Evolutionary conservation across 176 grass and related monocot genomes (phyloP), one percentile per base, ranked within the genome.

Genomic region (Avena eriantha): DNA sequence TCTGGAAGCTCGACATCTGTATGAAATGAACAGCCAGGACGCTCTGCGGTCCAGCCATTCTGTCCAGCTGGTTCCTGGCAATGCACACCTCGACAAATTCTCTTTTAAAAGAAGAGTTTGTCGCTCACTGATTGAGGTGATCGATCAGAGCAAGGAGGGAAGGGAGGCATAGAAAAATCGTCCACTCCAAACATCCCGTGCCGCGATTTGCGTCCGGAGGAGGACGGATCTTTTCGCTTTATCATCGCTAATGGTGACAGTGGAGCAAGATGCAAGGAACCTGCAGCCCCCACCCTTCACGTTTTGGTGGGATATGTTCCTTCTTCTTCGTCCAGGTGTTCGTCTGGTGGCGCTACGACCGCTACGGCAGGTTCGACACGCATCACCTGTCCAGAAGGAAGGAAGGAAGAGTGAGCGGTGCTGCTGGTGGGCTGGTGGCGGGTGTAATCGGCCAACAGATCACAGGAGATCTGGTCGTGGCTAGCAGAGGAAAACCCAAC

Each of bases 301-400:
- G 26, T 21, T 66, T 36, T 45, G 74, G 74, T 66, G 31, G 45
- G 23, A 48, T 8, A 6, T 31, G 36, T 68, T 81, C 26, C 1
- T 53, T 19, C 13, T 63, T 81, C 43, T 10, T 68, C 22, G 46
- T 50, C 74, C 83, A 78, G 61, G 74, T 85, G 74, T 85, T 51
- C 7, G 60, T 18, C 17, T 11, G 49, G 74, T 77, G 74, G 46
- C 61, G 29, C 48, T 1, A 26, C 47, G 34, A 45, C 22, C n/a
- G 10, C 1, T 0, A 7, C 48, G 8, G 64, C 31, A 82, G 48
- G 29, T 10, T 77, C 45, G 45, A 23, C 45, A 76, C 82, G 22
- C 71, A 75, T 73, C 70, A 2, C 11, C 13, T 3, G 4, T 71
- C 26, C 14, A 57, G 36, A 84, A 60, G 70, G 33, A 39, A 35